Evolutionary conservation across 1,284 basidiomycete genomes (phyloP).

Genomic region (Cronartium quercuum): DNA sequence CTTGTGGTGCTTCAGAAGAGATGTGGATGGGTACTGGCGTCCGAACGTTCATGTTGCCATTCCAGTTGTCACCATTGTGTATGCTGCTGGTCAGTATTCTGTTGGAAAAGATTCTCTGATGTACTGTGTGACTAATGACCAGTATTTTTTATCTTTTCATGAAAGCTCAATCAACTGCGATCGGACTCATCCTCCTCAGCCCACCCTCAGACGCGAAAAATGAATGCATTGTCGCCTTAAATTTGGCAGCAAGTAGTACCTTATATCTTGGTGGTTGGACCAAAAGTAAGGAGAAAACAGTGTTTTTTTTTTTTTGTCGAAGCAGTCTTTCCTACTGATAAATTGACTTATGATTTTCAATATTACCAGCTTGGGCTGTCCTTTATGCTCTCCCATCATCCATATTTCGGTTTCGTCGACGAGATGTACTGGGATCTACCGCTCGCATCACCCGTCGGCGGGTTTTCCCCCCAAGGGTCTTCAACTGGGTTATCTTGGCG

Average conservation of each 20-base stretch:
- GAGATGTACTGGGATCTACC: slow-evolving; percentile 32
- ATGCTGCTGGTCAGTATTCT: slow-evolving; percentile 17
- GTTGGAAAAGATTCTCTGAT: background rate
- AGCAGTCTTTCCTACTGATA: no score
- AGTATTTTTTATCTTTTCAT: background rate
- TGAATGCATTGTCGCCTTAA: slow-evolving; percentile 11
- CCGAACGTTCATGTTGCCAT: slow-evolving; percentile 37
- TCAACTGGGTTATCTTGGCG: slow-evolving; percentile 7
- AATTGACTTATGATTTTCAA: background rate
- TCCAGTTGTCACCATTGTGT: slow-evolving; percentile 18
- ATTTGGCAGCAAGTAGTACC: slow-evolving; percentile 17
- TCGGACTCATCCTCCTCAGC: slow-evolving; percentile 19
- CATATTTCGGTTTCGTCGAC: slow-evolving; percentile 30
- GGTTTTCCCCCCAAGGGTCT: slow-evolving; percentile 31
- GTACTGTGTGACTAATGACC: background rate
- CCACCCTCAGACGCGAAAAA: background rate
- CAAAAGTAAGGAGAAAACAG: slow-evolving; percentile 22
- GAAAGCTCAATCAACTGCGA: slow-evolving; percentile 28
- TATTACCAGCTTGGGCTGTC: slow-evolving; percentile 27
- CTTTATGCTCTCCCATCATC: slow-evolving; percentile 35
- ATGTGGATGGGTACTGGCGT: slow-evolving; percentile 36
- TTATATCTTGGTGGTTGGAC: slow-evolving; percentile 32
- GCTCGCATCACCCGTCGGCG: slow-evolving; percentile 23
- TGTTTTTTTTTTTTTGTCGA: no score
- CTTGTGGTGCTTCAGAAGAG: slow-evolving; percentile 33